Base-by-base conservation (phyloP, 116 monocot species). In the Cymodocea nodosa region DNA sequence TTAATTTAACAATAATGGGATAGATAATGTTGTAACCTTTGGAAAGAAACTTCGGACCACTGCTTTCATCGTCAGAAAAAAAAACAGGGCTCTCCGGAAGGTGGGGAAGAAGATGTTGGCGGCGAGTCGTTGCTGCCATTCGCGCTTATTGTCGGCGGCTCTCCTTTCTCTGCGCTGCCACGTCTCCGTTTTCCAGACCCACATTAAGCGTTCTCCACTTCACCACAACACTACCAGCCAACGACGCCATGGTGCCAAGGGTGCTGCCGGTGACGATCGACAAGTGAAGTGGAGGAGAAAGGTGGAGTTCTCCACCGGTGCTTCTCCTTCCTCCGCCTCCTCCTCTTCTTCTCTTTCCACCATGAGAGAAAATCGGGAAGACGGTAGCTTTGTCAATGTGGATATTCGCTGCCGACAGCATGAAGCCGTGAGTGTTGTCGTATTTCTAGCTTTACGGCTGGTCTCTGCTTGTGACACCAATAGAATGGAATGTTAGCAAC, bases 341-440 rank as follows among this genome's bases (percentile, higher is more conserved):
- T 30, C 30, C 30, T 30, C 30, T 30, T 30, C 30, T 30, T 30
- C 68, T 13, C 35, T 16, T 56, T 53, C 30, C 39, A 34, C 53
- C 14, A 20, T 6, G 37, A 36, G 20, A 25, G 56, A 55, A 36
- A 54, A 2, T 2, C 19, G 37, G 15, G 68, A 34, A 24, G 14
- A 10, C 35, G 48, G 30, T 4, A 59, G 44, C 58, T 24, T 24
- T 39, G n/a, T 51, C 53, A 54, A 53, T 35, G 84, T 73, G 35
- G 66, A 71, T 23, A 75, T 84, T 59, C 72, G 71, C n/a, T 80
- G 84, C 63, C 44, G 59, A 50, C 75, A 72, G 66, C 68, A 67
- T 36, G 71, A 65, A 17, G 77, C 77, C 18, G 84, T 75, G 61
- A 77, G 80, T 74, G 1, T 36, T 52, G 7, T 50, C 40, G 7